Evolutionary conservation across 129 eudicot species (phyloP).

Genomic region (Centrapalus pauciflorus): DNA sequence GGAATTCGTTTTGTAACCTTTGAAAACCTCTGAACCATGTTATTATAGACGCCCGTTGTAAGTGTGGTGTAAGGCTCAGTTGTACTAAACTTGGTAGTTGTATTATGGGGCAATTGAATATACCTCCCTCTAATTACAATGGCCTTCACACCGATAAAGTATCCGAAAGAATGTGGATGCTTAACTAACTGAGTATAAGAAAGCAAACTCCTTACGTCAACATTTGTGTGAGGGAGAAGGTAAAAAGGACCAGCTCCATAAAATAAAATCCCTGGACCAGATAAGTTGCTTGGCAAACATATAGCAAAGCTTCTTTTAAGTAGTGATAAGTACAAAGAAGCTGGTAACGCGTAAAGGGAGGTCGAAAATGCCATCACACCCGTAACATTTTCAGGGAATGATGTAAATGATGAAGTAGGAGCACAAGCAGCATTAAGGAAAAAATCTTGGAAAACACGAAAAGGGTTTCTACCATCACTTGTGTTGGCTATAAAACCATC

Average conservation of each 20-base stretch:
- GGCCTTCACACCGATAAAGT: neutral
- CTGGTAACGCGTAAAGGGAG: constrained; percentile 28
- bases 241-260: constrained; percentile 17
- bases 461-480: constrained; percentile 24
- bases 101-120: neutral
- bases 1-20: neutral
- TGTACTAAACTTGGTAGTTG: constrained; percentile 19
- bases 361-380: constrained; percentile 40
- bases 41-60: neutral
- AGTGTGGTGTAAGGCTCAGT: constrained; percentile 22
- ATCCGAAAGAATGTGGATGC: constrained; percentile 6
- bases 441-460: constrained; percentile 1
- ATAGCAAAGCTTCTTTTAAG: constrained; percentile 15
- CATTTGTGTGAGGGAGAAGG: constrained; percentile 6
- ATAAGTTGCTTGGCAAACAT: constrained; percentile 2
- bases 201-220: constrained; percentile 8
- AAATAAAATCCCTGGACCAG: neutral
- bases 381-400: constrained; percentile 19
- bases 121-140: neutral
- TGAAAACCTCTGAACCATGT: neutral
- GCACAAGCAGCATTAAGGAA: constrained; percentile 31
- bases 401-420: constrained; percentile 14
- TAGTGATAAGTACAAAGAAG: constrained; percentile 17
- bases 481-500: neutral
- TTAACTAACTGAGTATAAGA: constrained; percentile 14